Evolutionary conservation across 192 early-diverging fungal species (phyloP), one percentile per base, ranked within the genome.

Genomic region (Polychytrium aggregatum): DNA sequence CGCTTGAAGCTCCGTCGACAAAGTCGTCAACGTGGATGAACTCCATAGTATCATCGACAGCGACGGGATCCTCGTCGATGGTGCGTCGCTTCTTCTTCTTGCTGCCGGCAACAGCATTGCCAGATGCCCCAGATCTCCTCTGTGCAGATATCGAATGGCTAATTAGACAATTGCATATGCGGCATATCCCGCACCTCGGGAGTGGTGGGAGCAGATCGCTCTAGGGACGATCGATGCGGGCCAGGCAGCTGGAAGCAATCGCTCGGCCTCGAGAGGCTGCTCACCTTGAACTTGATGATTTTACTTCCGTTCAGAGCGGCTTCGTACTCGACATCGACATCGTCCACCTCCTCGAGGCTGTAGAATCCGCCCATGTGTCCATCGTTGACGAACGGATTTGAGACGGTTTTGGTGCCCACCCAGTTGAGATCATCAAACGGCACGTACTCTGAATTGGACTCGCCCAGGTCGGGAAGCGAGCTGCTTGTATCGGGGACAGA

Each of bases 291-390:
- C 48, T 79, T 82, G 29, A 86, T 63, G 0, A 82, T 71, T 36
- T 74, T 79, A 35, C 86, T 83, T 6, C 79, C 78, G 0, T 56
- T 50, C 13, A 67, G 62, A 31, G 71, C 73, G 8, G 76, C 72
- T 39, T 85, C 76, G 60, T 79, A 82, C 29, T 74, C 74, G 25
- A 90, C 78, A 56, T 89, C 84, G 9, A 92, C 81, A 42, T 77
- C 85, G 27, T 86, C 82, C 22, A 92, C 59, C 46, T 96, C 92
- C 58, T 96, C 88, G 33, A 96, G 68, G 39, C 82, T 82, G 17
- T 92, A 41, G 59, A 96, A 86, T 2, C 89, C 92, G 14, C 82
- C 83, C 41, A 77, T 52, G 25, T 29, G 61, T 37, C 85, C 86
- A 35, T 87, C 77, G 30, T 50, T 49, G 14, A 38, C 56, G 9